Evolutionary conservation across 768 basidiomycete genomes (phyloP).

Genomic region (Rubroboletus pulcherrimus): DNA sequence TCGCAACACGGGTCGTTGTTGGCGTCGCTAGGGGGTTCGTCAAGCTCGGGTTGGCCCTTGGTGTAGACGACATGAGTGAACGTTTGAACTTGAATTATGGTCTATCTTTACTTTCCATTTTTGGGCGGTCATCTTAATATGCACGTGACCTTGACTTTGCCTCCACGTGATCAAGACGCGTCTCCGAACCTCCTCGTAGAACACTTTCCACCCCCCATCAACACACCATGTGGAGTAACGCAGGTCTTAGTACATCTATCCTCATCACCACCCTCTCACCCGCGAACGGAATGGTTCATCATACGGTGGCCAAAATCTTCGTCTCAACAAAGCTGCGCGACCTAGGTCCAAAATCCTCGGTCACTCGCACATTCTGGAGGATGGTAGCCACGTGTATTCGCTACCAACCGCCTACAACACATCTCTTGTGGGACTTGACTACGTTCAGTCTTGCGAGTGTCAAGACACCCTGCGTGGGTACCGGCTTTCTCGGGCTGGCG

Average conservation of each 20-base stretch:
- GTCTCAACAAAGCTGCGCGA: constrained; percentile 25
- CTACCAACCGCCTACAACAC: constrained; percentile 19
- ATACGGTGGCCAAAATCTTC: constrained; percentile 24
- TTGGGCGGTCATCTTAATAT: neutral
- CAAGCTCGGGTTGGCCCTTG: constrained; percentile 19
- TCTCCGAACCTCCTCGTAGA: neutral
- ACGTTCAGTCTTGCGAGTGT: constrained; percentile 27
- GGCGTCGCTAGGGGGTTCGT: constrained; percentile 46
- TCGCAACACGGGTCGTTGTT: constrained; percentile 48
- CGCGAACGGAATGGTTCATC: constrained; percentile 29
- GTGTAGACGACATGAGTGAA: constrained; percentile 32
- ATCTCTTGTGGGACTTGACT: constrained; percentile 18
- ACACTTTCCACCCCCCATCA: neutral
- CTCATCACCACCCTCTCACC: constrained; percentile 22
- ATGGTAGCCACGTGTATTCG: constrained; percentile 24
- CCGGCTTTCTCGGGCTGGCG: constrained; percentile 22
- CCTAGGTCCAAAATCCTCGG: constrained; percentile 23
- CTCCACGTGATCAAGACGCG: constrained; percentile 24
- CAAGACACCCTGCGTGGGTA: constrained; percentile 16
- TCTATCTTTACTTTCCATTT: neutral
- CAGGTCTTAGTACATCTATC: constrained; percentile 26
- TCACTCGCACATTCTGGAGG: constrained; percentile 22
- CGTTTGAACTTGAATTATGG: neutral
- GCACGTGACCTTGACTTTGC: constrained; percentile 14
- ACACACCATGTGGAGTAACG: constrained; percentile 24